Conservation (phyloP, 2,329 filamentous ascomycete species). For the Neoarthrinium moseri region DNA sequence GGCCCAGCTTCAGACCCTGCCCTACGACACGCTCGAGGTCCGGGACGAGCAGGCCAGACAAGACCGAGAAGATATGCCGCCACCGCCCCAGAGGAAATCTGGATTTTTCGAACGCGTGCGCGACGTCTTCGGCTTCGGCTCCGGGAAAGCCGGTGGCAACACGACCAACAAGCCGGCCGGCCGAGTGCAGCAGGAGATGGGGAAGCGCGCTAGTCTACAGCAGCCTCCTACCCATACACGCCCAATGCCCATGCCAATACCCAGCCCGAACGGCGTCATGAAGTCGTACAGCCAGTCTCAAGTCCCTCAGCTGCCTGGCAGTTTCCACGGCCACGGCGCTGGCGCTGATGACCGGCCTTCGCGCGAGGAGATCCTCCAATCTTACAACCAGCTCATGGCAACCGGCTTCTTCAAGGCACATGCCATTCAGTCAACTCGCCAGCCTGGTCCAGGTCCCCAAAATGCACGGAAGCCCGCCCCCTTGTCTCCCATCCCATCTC, state of each 20-base stretch:
- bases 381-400: constrained; percentile 55
- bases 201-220: constrained; percentile 30
- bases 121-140: constrained; percentile 22
- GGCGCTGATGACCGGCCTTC: constrained; percentile 25
- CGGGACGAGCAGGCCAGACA: constrained; percentile 4
- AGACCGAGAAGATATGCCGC: constrained; percentile 7
- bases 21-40: constrained; percentile 9
- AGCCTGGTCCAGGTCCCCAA: constrained; percentile 26
- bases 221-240: constrained; percentile 17
- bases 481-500: constrained; percentile 7
- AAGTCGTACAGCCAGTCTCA: constrained; percentile 25
- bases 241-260: constrained; percentile 12
- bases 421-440: constrained; percentile 56
- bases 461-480: background rate
- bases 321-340: constrained; percentile 4
- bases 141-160: constrained; percentile 3
- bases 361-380: constrained; percentile 53
- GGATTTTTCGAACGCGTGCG: constrained; percentile 29
- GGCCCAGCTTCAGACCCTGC: constrained; percentile 14
- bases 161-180: constrained; percentile 1
- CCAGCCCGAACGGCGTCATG: constrained; percentile 2
- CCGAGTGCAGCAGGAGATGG: constrained; percentile 18
- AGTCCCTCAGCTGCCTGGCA: constrained; percentile 17
- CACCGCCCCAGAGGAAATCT: constrained; percentile 25
- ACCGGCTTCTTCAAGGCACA: constrained; percentile 59